Base-by-base conservation (phyloP, 352 stramenopile species). In the Phytophthora sojae region DNA sequence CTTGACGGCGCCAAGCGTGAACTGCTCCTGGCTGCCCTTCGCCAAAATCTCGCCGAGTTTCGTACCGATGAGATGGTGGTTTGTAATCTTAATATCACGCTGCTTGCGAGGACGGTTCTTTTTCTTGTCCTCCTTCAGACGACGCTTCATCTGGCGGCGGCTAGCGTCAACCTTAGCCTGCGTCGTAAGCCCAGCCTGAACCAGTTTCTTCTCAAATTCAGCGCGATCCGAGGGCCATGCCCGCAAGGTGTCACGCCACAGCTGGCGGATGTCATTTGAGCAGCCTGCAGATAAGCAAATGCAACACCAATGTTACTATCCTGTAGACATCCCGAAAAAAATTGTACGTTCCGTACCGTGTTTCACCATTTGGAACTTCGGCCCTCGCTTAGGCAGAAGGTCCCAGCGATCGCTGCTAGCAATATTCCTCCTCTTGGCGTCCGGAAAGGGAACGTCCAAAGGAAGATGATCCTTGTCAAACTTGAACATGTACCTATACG, bases 41-140 rank as follows among this genome's bases (percentile, higher is more conserved):
- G 89, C 84, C 49, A 96, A 76, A 57, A 94, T 84, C 72, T 96
- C 85, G 29, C 89, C 89, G 19, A 96, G 87, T 54, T 93, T 90
- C 25, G 89, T 96, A 71, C 87, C 89, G 62, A 94, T 93, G 39
- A 96, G 79, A 76, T 96, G 89, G 69, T 94, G 86, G 76, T 96
- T 96, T 7, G 87, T 93, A 56, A 96, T 95, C 75, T 96, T 96
- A 66, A 96, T 96, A 63, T 96, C 85, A 45, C 89, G 87, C 64
- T 94, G 87, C 73, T 95, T 95, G 50, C 86, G 83, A 71, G 85
- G 76, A 26, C 88, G 84, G 29, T 86, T 84, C 72, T 92, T 91
- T 69, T 92, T 96, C 66, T 92, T 94, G 63, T 92, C 86, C 53
- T 93, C 85, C 56, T 94, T 92, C 63, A 94, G 76, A 52, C 88